These are phyloP conservation scores for Stemphylium beticola DNA, from an alignment of 2,329 filamentous ascomycete species.

Conservation along the genomic window DNA sequence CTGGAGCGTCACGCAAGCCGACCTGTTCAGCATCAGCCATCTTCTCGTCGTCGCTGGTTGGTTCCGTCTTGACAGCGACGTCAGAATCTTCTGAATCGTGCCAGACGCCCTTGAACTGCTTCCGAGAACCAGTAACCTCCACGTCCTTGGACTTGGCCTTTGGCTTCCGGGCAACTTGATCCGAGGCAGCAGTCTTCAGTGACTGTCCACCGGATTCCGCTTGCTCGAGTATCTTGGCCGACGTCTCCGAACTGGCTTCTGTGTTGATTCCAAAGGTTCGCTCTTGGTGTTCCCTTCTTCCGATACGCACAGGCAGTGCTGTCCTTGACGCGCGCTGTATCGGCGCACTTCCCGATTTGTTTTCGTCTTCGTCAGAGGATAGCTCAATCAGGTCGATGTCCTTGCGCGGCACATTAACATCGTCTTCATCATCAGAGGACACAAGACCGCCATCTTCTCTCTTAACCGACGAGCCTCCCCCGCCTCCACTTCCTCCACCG, in stretches of 20 bases:
- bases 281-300: constrained; percentile 62
- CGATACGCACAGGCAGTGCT: constrained; percentile 59
- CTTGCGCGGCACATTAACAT: constrained; percentile 51
- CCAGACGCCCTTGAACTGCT: constrained; percentile 54
- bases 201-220: constrained; percentile 40
- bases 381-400: constrained; percentile 67
- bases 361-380: constrained; percentile 59
- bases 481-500: constrained; percentile 17
- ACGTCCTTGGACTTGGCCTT: constrained; percentile 53
- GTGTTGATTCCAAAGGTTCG: constrained; percentile 61
- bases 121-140: constrained; percentile 51
- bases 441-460: constrained; percentile 50
- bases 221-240: constrained; percentile 49
- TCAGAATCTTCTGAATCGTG: constrained; percentile 50
- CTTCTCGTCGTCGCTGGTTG: constrained; percentile 55
- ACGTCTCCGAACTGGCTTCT: constrained; percentile 56
- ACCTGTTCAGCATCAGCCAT: constrained; percentile 39
- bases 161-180: constrained; percentile 35
- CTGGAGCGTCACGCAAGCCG: constrained; percentile 21
- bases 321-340: constrained; percentile 29
- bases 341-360: constrained; percentile 27
- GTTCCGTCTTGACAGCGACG: constrained; percentile 60
- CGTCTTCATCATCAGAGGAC: constrained; percentile 59
- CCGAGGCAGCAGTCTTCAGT: constrained; percentile 22
- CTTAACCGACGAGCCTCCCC: constrained; percentile 26